Percentiles rank a stretch among this genome's conserved stretches.
Conservation (phyloP, 2,329 filamentous ascomycete species). For the Penicillium sp. region DNA sequence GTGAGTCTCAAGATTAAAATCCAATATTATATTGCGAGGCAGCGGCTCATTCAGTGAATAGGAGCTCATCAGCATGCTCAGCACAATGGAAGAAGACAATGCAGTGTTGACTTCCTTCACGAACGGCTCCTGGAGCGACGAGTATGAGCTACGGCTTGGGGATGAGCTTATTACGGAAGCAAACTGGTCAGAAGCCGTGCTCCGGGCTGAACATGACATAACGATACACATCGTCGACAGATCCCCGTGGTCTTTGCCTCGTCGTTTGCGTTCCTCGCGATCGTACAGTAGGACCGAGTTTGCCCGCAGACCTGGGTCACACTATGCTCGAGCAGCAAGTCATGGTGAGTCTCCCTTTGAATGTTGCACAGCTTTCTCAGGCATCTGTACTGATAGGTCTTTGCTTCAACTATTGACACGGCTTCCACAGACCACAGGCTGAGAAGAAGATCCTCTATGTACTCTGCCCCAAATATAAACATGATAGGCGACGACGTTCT, state of each 20-base stretch:
- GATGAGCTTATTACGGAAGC: neutral
- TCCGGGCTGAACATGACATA: neutral
- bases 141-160: neutral
- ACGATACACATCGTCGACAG: neutral
- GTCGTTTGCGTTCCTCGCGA: too few species aligned
- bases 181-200: neutral
- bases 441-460: too few species aligned
- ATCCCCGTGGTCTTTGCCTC: neutral
- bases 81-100: neutral
- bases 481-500: neutral
- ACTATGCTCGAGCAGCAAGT: too few species aligned
- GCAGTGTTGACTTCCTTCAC: neutral
- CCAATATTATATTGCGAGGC: too few species aligned
- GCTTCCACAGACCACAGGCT: too few species aligned
- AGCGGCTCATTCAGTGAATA: neutral
- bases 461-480: neutral
- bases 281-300: too few species aligned
- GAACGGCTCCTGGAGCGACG: slow-evolving; percentile 1
- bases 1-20: neutral
- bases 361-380: too few species aligned
- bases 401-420: too few species aligned
- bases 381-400: too few species aligned
- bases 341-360: too few species aligned
- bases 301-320: too few species aligned
- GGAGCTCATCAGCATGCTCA: slow-evolving; percentile 2